A percentile compares a stretch with the other conserved stretches of the same genome.
phyloP scores from a whole-genome alignment of 169 alveolate genomes.

The Cryptosporidium felis region DNA sequence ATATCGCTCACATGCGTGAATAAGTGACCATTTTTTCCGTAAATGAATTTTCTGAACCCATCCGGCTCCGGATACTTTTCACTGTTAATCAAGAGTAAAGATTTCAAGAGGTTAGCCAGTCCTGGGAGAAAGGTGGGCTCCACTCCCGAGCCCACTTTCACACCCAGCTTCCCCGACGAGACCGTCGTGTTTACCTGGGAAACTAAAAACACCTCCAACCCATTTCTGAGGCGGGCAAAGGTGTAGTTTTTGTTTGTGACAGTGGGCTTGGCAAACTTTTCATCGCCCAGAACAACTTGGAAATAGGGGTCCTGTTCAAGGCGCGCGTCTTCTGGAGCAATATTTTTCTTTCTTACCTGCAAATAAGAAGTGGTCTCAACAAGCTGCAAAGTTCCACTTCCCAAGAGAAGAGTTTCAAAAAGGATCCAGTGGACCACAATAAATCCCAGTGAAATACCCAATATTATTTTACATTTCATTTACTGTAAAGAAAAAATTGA shows the following conservation, averaged over 20 bases:
- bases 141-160: conserved; percentile 78
- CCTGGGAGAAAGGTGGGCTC: conserved; percentile 81
- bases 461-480: too few species aligned
- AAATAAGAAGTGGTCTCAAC: too few species aligned
- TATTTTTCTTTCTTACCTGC: too few species aligned
- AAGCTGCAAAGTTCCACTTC: too few species aligned
- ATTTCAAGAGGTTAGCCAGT: conserved; percentile 87
- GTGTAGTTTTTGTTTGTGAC: conserved; percentile 25
- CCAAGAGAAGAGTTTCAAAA: too few species aligned
- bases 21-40: conserved; percentile 78
- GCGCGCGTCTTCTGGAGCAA: too few species aligned
- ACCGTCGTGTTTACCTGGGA: conserved; percentile 76
- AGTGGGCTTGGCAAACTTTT: conserved; percentile 20
- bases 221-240: conserved; percentile 74
- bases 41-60: conserved; percentile 72
- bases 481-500: too few species aligned
- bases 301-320: too few species aligned
- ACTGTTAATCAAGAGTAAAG: conserved; percentile 84
- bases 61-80: conserved; percentile 83
- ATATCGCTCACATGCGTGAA: conserved; percentile 78
- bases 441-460: too few species aligned
- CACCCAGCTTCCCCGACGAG: conserved; percentile 80
- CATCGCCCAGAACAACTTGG: too few species aligned
- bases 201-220: conserved; percentile 77
- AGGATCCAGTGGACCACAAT: too few species aligned